Evolutionary conservation across 2,329 filamentous ascomycete genomes (phyloP).

Genomic region (Knoxdaviesia capensis): DNA sequence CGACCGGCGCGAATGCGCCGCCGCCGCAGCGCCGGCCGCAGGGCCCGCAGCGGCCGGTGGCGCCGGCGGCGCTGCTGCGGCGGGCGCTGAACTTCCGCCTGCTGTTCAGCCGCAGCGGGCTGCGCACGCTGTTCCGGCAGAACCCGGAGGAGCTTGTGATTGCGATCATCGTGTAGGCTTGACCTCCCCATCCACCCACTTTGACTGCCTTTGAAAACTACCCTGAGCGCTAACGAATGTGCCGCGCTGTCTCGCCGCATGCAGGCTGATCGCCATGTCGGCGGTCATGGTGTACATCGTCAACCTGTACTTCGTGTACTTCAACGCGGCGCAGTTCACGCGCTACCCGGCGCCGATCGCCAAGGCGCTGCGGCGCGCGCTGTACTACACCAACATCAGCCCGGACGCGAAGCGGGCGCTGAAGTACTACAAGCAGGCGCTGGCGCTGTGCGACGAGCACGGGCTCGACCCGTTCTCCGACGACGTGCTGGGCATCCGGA

Average conservation of each 20-base stretch:
- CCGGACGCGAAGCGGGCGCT: slow-evolving; percentile 59
- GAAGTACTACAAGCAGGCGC: slow-evolving; percentile 64
- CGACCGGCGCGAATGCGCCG: too few relatives aligned
- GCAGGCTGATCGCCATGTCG: slow-evolving; percentile 15
- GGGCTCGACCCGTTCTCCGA: slow-evolving; percentile 79
- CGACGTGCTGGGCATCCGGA: slow-evolving; percentile 75
- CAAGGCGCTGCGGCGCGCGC: slow-evolving; percentile 58
- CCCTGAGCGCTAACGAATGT: background rate
- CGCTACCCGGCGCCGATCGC: slow-evolving; percentile 50
- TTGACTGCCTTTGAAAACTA: too few relatives aligned
- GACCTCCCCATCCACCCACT: background rate
- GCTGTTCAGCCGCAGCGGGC: slow-evolving; percentile 11
- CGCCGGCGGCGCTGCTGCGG: slow-evolving; percentile 11
- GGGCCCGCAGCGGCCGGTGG: too few relatives aligned
- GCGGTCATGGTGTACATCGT: slow-evolving; percentile 17
- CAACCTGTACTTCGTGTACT: slow-evolving; percentile 31
- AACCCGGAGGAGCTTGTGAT: slow-evolving; percentile 23
- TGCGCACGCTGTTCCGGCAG: slow-evolving; percentile 17
- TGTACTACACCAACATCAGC: slow-evolving; percentile 69
- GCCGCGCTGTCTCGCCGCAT: slow-evolving; percentile 6
- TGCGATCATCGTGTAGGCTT: slow-evolving; percentile 19
- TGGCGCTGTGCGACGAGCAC: slow-evolving; percentile 51
- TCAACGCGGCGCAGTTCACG: slow-evolving; percentile 33
- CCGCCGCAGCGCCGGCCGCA: too few relatives aligned
- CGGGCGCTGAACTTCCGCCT: slow-evolving; percentile 15